Evolutionary conservation across 495 filamentous ascomycete species (phyloP), one percentile per base, ranked within the genome.

Genomic region (Aspergillus mulundensis): DNA sequence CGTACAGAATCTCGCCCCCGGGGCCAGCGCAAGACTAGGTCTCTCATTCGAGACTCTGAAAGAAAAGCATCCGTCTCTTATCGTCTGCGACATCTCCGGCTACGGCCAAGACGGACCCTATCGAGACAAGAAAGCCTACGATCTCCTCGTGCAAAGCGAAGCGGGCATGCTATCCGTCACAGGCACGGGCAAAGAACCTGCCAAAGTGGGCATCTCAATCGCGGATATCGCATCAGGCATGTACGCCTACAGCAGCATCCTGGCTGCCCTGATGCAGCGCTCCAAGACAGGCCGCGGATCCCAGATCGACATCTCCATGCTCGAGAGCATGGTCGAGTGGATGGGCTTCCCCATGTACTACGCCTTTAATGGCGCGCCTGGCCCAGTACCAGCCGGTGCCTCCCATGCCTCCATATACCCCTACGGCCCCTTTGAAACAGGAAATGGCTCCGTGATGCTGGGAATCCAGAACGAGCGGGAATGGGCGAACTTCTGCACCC

Each of bases 321-420:
- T 81, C 16, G 78, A 81, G 59, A 72, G 73, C 45, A 77, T 81
- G 78, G 73, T 73, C 2, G 78, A 81, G 55, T 81, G 78, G 78
- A 81, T 80, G 78, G 64, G 70, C 1, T 81, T 80, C 44, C 78
- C 77, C 0, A 66, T 81, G 71, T 81, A 81, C 57, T 81, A 81
- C 50, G 64, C 75, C 16, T 77, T 67, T 50, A 60, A 77, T 14
- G 66, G 65, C 19, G 68, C 71, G 1, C 64, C 71, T 0, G 67
- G 66, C 0, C 78, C 77, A 0, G 59, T 62, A 2, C 68, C 71
- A 2, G 70, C 71, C 7, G 77, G 77, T 10, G 77, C 78, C 0
- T 74, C 76, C 5, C 78, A 81, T 48, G 76, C 77, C 0, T 62
- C 76, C 0, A 77, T 80, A 24, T 81, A 80, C 39, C 78, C 78